phyloP scores from a whole-genome alignment of 768 basidiomycete genomes.

The Fomitopsis pulvina region DNA sequence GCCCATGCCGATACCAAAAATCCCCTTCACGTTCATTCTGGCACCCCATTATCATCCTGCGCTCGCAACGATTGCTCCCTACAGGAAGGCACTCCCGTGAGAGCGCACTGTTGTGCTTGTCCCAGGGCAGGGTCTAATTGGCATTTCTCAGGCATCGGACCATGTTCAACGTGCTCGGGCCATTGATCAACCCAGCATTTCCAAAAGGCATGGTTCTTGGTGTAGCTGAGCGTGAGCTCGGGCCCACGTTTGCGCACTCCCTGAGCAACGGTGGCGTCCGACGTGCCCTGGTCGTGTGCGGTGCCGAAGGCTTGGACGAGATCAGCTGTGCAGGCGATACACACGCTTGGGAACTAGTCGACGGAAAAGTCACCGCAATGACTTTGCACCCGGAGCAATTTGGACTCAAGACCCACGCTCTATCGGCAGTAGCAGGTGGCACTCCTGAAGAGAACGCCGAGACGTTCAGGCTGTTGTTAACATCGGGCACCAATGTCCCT shows the following conservation, averaged over 20 bases:
- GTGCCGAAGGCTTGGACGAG: slow-evolving; percentile 88
- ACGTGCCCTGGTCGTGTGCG: slow-evolving; percentile 90
- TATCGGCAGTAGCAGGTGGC: slow-evolving; percentile 65
- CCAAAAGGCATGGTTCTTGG: slow-evolving; percentile 90
- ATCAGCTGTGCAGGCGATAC: slow-evolving; percentile 93
- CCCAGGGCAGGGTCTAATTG: background rate
- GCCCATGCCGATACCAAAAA: slow-evolving; percentile 47
- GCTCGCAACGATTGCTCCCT: slow-evolving; percentile 74
- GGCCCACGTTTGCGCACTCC: slow-evolving; percentile 72
- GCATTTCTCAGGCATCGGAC: slow-evolving; percentile 45
- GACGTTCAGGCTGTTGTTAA: slow-evolving; percentile 61
- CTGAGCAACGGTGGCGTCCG: slow-evolving; percentile 67
- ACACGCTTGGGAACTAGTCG: slow-evolving; percentile 68
- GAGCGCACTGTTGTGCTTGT: too few relatives aligned
- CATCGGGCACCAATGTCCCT: slow-evolving; percentile 49
- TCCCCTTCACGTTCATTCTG: slow-evolving; percentile 90
- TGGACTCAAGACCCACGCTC: slow-evolving; percentile 65
- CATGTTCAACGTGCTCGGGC: slow-evolving; percentile 93
- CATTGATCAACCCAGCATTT: slow-evolving; percentile 84
- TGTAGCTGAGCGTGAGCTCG: slow-evolving; percentile 77
- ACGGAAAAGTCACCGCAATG: slow-evolving; percentile 57
- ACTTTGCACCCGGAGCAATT: slow-evolving; percentile 69
- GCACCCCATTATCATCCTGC: slow-evolving; percentile 92
- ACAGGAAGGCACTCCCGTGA: slow-evolving; percentile 82
- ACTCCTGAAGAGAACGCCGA: slow-evolving; percentile 76